Evolutionary conservation across 1,139 yeast species (phyloP).

Genomic region (Debaryomyces coudertii): DNA sequence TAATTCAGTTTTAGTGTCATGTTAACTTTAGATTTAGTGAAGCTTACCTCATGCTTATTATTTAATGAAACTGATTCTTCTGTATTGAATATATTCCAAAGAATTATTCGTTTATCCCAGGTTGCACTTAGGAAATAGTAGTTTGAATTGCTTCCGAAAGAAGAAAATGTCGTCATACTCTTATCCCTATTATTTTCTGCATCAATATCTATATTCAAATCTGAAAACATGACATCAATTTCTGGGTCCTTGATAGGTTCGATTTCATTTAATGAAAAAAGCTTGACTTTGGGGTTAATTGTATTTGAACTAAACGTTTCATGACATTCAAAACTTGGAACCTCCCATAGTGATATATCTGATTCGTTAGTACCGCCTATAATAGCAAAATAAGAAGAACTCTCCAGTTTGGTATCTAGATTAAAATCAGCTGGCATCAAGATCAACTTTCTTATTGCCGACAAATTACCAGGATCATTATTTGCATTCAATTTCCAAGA

Average conservation of each 20-base stretch:
- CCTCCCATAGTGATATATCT: slow-evolving; percentile 76
- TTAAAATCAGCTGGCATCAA: slow-evolving; percentile 40
- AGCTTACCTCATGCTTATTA: background rate
- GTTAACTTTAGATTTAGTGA: slow-evolving; percentile 16
- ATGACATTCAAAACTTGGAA: slow-evolving; percentile 64
- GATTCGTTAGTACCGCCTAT: slow-evolving; percentile 56
- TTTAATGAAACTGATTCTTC: slow-evolving; percentile 29
- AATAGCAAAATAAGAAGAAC: slow-evolving; percentile 16
- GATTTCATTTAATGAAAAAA: slow-evolving; percentile 35
- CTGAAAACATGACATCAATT: slow-evolving; percentile 21
- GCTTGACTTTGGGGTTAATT: slow-evolving; percentile 34
- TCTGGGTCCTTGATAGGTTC: slow-evolving; percentile 27
- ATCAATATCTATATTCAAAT: slow-evolving; percentile 20
- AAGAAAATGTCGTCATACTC: slow-evolving; percentile 19
- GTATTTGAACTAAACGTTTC: slow-evolving; percentile 50
- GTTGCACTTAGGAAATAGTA: slow-evolving; percentile 31
- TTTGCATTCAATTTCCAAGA: slow-evolving; percentile 59
- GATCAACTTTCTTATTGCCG: slow-evolving; percentile 50
- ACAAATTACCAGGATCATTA: slow-evolving; percentile 9
- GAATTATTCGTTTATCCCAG: slow-evolving; percentile 29
- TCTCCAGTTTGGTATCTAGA: slow-evolving; percentile 13
- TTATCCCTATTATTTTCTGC: slow-evolving; percentile 12
- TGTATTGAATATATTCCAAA: slow-evolving; percentile 36
- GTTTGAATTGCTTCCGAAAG: slow-evolving; percentile 2
- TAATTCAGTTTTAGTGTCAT: slow-evolving; percentile 17